A percentile compares a stretch with the other conserved stretches of the same genome.
phyloP scores from a whole-genome alignment of 2,329 filamentous ascomycete genomes.

The Onygenales sp. region DNA sequence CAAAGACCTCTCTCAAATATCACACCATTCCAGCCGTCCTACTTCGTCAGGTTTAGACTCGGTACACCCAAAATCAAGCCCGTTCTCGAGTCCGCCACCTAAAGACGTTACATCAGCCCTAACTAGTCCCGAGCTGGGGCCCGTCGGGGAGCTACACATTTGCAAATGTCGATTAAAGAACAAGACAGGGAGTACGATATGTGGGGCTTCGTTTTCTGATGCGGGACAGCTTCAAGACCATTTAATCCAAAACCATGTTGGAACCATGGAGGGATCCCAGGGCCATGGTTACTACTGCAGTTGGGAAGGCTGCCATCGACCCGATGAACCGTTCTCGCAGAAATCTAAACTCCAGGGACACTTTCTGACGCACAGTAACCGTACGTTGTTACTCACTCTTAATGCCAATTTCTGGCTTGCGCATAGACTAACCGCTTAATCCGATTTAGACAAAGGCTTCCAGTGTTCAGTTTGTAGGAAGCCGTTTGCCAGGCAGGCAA shows the following conservation, averaged over 20 bases:
- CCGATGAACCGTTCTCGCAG: conserved; percentile 35
- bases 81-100: conserved; percentile 27
- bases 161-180: conserved; percentile 27
- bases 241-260: conserved; percentile 27
- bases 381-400: conserved; percentile 16
- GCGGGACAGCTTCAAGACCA: conserved; percentile 31
- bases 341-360: conserved; percentile 37
- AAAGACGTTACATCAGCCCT: conserved; percentile 27
- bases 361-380: conserved; percentile 36
- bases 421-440: not conserved
- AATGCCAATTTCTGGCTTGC: not conserved
- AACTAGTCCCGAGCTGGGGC: conserved; percentile 26
- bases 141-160: conserved; percentile 25
- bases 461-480: conserved; percentile 33
- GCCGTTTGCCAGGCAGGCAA: conserved; percentile 33
- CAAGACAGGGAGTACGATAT: conserved; percentile 14
- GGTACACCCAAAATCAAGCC: conserved; percentile 10
- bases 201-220: conserved; percentile 27
- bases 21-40: not conserved
- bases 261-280: conserved; percentile 26
- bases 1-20: not conserved
- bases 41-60: not conserved
- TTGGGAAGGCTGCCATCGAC: conserved; percentile 34
- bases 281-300: conserved; percentile 36
- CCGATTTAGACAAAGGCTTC: conserved; percentile 30